Percentiles rank a stretch among this genome's conserved stretches.
phyloP scores from a whole-genome alignment of 768 basidiomycete species.

The Stropharia rugosoannulata region DNA sequence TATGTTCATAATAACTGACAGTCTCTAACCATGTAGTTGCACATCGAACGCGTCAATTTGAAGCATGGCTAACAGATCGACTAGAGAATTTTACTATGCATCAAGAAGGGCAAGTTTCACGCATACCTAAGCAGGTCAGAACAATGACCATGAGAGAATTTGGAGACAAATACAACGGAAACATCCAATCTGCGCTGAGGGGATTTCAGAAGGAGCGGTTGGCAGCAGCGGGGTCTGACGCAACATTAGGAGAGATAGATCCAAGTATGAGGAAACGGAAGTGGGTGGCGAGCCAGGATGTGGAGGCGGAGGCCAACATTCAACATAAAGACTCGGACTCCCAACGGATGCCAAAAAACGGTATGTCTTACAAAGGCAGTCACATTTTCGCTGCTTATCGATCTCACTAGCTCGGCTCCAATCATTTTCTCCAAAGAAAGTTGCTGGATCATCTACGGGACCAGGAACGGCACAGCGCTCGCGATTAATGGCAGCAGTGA shows the following conservation, averaged over 20 bases:
- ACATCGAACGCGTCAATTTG: slow-evolving; percentile 72
- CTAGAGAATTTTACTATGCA: slow-evolving; percentile 75
- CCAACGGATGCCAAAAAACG: slow-evolving; percentile 56
- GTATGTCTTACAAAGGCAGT: slow-evolving; percentile 33
- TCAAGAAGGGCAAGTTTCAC: slow-evolving; percentile 71
- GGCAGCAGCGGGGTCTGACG: slow-evolving; percentile 46
- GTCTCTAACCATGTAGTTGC: slow-evolving; percentile 45
- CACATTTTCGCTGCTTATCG: background rate
- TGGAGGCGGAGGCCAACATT: slow-evolving; percentile 36
- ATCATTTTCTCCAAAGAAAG: slow-evolving; percentile 58
- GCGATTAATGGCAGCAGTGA: slow-evolving; percentile 36
- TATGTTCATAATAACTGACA: slow-evolving; percentile 3
- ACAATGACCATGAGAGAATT: slow-evolving; percentile 76
- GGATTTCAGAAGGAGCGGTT: slow-evolving; percentile 68
- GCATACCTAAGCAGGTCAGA: slow-evolving; percentile 75
- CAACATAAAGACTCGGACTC: slow-evolving; percentile 30
- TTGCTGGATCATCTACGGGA: slow-evolving; percentile 45
- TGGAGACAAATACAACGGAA: slow-evolving; percentile 74
- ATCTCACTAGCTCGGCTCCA: slow-evolving; percentile 27
- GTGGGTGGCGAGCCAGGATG: slow-evolving; percentile 68
- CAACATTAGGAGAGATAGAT: slow-evolving; percentile 57
- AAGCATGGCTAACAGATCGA: slow-evolving; percentile 70
- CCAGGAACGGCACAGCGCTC: slow-evolving; percentile 53
- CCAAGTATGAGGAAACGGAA: slow-evolving; percentile 73
- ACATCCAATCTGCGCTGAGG: slow-evolving; percentile 68